Evolutionary conservation across 2,329 filamentous ascomycete genomes (phyloP).

Genomic region (Penicillium sp.): DNA sequence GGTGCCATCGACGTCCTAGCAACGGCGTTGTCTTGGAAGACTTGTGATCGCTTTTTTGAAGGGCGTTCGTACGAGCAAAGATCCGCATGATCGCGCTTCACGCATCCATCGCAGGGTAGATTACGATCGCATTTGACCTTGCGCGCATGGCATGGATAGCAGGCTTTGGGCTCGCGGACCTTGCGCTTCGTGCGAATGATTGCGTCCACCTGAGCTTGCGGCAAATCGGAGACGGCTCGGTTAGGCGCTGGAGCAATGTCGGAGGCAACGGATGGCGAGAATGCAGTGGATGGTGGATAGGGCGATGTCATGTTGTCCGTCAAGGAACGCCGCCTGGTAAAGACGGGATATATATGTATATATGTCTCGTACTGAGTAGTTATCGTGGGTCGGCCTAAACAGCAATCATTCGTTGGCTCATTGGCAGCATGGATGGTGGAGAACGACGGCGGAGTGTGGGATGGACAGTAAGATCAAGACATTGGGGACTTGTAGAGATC

Average conservation of each 20-base stretch:
- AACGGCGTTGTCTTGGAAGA: constrained; percentile 24
- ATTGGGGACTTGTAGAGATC: neutral
- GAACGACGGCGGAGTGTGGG: neutral
- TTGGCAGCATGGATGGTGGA: neutral
- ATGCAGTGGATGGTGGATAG: constrained; percentile 29
- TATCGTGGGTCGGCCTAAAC: constrained; percentile 6
- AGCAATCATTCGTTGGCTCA: constrained; percentile 8
- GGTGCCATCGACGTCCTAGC: constrained; percentile 11
- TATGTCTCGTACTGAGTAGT: constrained; percentile 2
- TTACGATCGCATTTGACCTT: constrained; percentile 51
- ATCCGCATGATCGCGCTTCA: constrained; percentile 49
- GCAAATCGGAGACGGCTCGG: constrained; percentile 39
- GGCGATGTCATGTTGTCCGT: constrained; percentile 30
- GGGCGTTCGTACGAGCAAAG: constrained; percentile 50
- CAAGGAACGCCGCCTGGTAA: neutral
- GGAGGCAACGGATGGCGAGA: constrained; percentile 27
- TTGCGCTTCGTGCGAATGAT: constrained; percentile 49
- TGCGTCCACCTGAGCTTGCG: constrained; percentile 46
- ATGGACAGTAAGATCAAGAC: neutral
- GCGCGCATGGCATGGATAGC: constrained; percentile 46
- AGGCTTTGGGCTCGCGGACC: constrained; percentile 47
- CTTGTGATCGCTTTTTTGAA: constrained; percentile 42
- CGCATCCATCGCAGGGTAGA: constrained; percentile 48
- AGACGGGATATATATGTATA: too few species aligned
- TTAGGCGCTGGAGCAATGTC: constrained; percentile 26